Evolutionary conservation across 352 stramenopile species (phyloP).

Genomic region (Phytophthora nicotianae): DNA sequence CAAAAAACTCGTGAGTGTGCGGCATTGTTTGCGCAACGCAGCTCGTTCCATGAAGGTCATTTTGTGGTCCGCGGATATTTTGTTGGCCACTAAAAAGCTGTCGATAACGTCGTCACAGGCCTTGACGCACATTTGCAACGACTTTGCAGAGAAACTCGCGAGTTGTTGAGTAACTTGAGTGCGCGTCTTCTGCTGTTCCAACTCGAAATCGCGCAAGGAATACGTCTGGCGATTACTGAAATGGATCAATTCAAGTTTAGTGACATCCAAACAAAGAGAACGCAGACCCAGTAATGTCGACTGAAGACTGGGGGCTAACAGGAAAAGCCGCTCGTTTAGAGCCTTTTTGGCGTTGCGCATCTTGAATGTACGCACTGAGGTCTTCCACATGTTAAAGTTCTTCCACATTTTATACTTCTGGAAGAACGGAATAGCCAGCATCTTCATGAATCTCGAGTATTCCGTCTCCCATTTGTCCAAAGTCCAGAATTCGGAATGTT

Average conservation of each 20-base stretch:
- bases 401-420: constrained; percentile 94
- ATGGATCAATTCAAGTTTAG: constrained; percentile 64
- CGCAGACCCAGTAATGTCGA: constrained; percentile 81
- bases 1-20: constrained; percentile 92
- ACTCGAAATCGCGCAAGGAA: constrained; percentile 82
- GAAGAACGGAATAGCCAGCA: constrained; percentile 93
- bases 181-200: constrained; percentile 64
- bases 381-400: constrained; percentile 94
- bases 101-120: constrained; percentile 94
- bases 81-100: constrained; percentile 89
- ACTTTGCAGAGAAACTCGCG: constrained; percentile 63
- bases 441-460: constrained; percentile 91
- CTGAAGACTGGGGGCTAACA: constrained; percentile 88
- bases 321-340: constrained; percentile 87
- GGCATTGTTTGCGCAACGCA: constrained; percentile 90
- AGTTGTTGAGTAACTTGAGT: constrained; percentile 63
- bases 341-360: constrained; percentile 84
- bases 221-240: constrained; percentile 80
- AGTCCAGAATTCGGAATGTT: constrained; percentile 90
- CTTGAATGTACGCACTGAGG: constrained; percentile 86
- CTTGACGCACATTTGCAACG: constrained; percentile 83
- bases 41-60: constrained; percentile 98
- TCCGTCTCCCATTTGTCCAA: constrained; percentile 94
- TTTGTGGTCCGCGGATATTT: constrained; percentile 92
- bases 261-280: constrained; percentile 73